A percentile compares a stretch with the other conserved stretches of the same genome.
Conservation (phyloP, 805 yeast species). For the Candida coleopterorum region DNA sequence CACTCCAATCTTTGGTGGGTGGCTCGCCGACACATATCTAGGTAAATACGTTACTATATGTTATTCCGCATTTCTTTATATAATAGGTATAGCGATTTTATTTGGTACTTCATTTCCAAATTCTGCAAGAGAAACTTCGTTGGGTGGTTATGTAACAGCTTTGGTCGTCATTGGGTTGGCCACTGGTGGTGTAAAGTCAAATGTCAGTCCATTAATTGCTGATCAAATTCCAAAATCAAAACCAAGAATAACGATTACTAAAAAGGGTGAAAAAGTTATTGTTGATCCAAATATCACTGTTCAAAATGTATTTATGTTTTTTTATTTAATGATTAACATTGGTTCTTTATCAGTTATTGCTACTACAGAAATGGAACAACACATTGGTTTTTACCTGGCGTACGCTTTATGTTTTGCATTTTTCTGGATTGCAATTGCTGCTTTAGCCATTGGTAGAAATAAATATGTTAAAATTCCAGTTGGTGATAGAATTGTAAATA, state of each 20-base stretch:
- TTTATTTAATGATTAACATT: constrained; percentile 70
- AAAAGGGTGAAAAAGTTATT: constrained; percentile 36
- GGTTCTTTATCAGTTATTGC: constrained; percentile 75
- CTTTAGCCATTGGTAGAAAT: constrained; percentile 51
- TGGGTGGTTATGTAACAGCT: constrained; percentile 58
- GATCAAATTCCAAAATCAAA: constrained; percentile 46
- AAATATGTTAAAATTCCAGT: constrained; percentile 57
- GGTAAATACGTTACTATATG: constrained; percentile 71
- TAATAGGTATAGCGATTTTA: constrained; percentile 57
- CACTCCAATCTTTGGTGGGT: constrained; percentile 75
- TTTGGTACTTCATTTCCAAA: constrained; percentile 68
- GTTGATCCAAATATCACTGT: constrained; percentile 65
- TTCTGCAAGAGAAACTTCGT: constrained; percentile 41
- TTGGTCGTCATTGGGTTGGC: constrained; percentile 66
- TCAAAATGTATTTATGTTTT: constrained; percentile 70
- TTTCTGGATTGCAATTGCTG: constrained; percentile 48
- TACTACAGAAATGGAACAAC: constrained; percentile 65
- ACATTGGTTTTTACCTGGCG: constrained; percentile 71
- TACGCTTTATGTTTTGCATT: constrained; percentile 63
- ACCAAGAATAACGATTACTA: constrained; percentile 34
- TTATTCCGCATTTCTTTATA: constrained; percentile 54
- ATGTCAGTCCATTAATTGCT: constrained; percentile 70
- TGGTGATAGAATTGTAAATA: constrained; percentile 54
- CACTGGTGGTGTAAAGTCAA: constrained; percentile 78
- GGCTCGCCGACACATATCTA: constrained; percentile 66